Conservation (phyloP, 257 asterid genomes). For the Solanum rostratum region DNA sequence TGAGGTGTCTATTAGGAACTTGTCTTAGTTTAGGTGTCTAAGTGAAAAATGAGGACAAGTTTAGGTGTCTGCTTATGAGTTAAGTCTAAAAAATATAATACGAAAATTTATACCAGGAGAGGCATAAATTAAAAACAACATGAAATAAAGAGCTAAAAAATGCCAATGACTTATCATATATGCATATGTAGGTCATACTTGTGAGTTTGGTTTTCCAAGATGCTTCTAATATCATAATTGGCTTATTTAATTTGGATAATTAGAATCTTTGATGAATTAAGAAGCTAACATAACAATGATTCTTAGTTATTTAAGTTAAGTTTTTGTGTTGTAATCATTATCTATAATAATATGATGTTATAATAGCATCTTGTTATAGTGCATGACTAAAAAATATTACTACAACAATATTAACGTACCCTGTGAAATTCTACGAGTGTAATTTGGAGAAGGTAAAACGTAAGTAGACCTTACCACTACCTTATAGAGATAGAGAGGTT, state of each 20-base stretch:
- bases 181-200: background rate
- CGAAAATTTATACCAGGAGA: background rate
- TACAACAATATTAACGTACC: rapidly evolving
- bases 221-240: background rate
- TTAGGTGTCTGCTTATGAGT: no score
- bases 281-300: background rate
- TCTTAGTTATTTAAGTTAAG: no score
- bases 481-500: no score
- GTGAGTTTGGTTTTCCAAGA: background rate
- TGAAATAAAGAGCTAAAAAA: background rate
- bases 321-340: background rate
- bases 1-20: no score
- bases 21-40: no score
- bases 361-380: background rate
- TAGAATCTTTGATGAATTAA: background rate
- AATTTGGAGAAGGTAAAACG: no score
- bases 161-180: background rate
- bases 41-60: no score
- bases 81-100: no score
- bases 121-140: background rate
- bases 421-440: no score
- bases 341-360: background rate
- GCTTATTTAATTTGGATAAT: background rate
- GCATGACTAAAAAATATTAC: background rate
- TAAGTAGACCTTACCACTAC: no score